Base-by-base conservation (phyloP, 1,284 basidiomycete genomes). In the Pseudozyma sp. region DNA sequence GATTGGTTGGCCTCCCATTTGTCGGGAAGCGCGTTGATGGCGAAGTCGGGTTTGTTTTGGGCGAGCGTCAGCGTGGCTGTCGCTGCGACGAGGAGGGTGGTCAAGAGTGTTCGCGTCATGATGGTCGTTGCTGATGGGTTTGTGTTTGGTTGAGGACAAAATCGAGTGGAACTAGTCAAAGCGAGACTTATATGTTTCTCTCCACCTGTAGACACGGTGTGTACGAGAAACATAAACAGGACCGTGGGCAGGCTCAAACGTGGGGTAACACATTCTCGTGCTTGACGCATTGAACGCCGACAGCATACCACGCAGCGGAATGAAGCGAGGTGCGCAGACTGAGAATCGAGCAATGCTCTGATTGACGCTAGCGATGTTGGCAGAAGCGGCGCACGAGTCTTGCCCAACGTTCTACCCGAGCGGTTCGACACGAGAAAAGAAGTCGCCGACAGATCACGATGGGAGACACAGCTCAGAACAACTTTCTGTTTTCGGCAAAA, bases 1-100 rank as follows among this genome's bases (percentile, higher is more conserved):
- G 71, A 45, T 54, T 82, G 80, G 49, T 73, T 75, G 31, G 68
- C 56, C 55, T 82, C 78, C 78, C 78, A 81, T 17, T 70, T 79
- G 70, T 80, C 68, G 35, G 81, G 80, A 11, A 81, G 72, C 30
- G 68, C 48, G 45, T 59, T 61, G 46, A 81, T 52, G 17, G n/a
- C 37, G 44, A 80, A 82, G 17, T 67, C 60, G 35, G 77, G 77
- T 54, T 80, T 71, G 48, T 58, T 67, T 19, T 71, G 68, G 7
- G 63, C 68, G 1, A 16, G 11, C 19, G 46, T 19, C 30, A 69
- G 61, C 16, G 42, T 10, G 7, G 61, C 60, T 24, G 49, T 45
- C 0, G 54, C 50, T 31, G 44, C 54, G 14, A 63, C 54, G 14
- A 63, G 33, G 45, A 43, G n/a, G n/a, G 33, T 19, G 17, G 56